Evolutionary conservation across 1,284 basidiomycete genomes (phyloP), one percentile per base, ranked within the genome.

Genomic region (Calocybe gambosa): DNA sequence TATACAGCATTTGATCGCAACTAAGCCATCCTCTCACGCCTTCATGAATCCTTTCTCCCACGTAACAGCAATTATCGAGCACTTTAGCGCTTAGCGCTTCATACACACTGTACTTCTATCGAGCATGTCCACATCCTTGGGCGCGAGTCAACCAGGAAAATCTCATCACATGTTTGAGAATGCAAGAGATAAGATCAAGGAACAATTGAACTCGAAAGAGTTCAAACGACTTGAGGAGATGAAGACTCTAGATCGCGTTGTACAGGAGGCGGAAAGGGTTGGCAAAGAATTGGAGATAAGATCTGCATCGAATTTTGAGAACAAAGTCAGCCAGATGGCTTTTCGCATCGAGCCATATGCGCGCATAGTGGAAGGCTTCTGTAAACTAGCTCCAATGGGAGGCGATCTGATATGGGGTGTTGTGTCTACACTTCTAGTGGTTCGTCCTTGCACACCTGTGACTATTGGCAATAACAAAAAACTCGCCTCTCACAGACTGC

Each of bases 191-290:
- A 18, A 31, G 7, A 44, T 42, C 18, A 41, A 13, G 4, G 38
- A 49, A 35, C 43, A 37, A 13, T 21, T 49, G 2, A 45, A 12
- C 9, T 34, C 39, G 4, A 20, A 36, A 16, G 43, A 49, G 33
- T 23, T 39, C 10, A 18, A 33, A 1, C 39, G n/a, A 4, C 37
- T 49, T 20, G 36, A 45, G 5, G 6, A 25, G 25, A 39, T 43
- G 1, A 41, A 18, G 5, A 44, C 8, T 13, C 33, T 49, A 8
- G 29, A 16, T 26, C 35, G 25, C n/a, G 34, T 49, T 5, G 20
- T 42, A 5, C 8, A 21, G 8, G 18, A 45, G 12, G 43, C 42
- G n/a, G 21, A 45, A 38, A 8, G 18, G 6, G 41, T 44, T n/a
- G 29, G 29, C 8, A 21, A 39, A 2, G 31, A 15, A 6, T 13